Base-by-base conservation (phyloP, 371 early-diverging fungal genomes). In the Rhizopus microsporus region DNA sequence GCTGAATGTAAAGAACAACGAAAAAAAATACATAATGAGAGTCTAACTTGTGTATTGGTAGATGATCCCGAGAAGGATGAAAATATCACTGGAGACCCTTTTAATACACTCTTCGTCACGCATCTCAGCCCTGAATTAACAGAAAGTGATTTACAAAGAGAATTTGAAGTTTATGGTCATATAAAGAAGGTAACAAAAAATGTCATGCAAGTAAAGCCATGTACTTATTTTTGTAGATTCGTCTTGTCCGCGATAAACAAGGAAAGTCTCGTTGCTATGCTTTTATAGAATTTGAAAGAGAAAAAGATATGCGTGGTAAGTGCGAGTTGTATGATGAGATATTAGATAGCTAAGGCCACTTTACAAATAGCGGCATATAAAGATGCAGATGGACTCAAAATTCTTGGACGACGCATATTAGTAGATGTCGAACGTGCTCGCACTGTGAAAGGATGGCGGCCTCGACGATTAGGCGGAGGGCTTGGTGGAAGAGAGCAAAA, bases 401-500 rank as follows among this genome's bases (percentile, higher is more conserved):
- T 98, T 13, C 72, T 90, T 35, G 94, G 92, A 15, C 88, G 93
- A 16, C 88, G 95, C 34, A 79, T 95, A 15, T 77, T 95, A 15
- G 94, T 96, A 2, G 98, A 98, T 71, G 97, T 98, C 7, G 97
- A 98, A 68, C 89, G 97, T 54, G 98, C 97, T 16, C 85, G 98
- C 40, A 96, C 97, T 9, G 97, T 96, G 12, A 93, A 92, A 59
- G 96, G 91, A 42, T 98, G 97, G 97, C 77, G 75, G 54, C 98
- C 98, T 30, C 91, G 95, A 58, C 81, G 94, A 42, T 78, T 94
- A 67, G 93, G 94, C 32, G 98, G 97, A 46, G 98, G 98, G 23
- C 78, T 96, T 32, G 98, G 98, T 13, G 87, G 86, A 16, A 90
- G 93, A 51, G 67, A 87, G 92, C 17, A 71, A 79, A 23, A 93